Base-by-base conservation (phyloP, 306 rosid species). In the Pyrus communis region DNA sequence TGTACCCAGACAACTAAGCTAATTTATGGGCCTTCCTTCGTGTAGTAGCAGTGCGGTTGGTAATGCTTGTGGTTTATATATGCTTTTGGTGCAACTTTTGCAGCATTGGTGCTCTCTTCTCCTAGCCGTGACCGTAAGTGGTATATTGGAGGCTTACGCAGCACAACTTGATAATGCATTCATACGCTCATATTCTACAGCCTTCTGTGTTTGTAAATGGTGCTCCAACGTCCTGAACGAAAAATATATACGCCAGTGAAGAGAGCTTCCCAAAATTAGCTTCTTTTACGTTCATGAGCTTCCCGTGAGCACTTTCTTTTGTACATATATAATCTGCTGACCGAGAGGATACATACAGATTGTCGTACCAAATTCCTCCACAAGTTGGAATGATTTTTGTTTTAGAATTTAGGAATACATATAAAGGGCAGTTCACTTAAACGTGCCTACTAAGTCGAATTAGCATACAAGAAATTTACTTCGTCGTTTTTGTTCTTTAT, bases 101-200 rank as follows among this genome's bases (percentile, higher is more conserved):
- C 99, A 95, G 99, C 92, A 88, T 35, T 95, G 99, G 97, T 76
- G 81, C 79, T 92, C 96, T 60, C 90, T 92, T 64, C 84, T 25
- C 25, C 25, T 25, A 25, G 25, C 25, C 25, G 25, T 25, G 25
- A 25, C 25, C 25, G 25, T 25, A 25, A 25, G 25, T 25, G 25
- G 25, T 25, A 25, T 25, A 25, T 25, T 25, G 25, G 25, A 25
- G 25, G 25, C 25, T 25, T 25, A 25, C 25, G 1, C 25, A 25
- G 25, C 25, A 25, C 25, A 25, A 25, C 25, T 25, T 25, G 25
- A 25, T 25, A 1, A 25, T 25, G 25, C 25, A 25, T 25, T 25
- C 25, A 25, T 25, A 25, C 25, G 25, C 25, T 90, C 30, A 82
- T 92, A 67, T 95, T 95, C 92, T 92, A 85, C 66, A 91, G 97